Conservation (phyloP, 257 asterid genomes). For the Petunia axillaris region DNA sequence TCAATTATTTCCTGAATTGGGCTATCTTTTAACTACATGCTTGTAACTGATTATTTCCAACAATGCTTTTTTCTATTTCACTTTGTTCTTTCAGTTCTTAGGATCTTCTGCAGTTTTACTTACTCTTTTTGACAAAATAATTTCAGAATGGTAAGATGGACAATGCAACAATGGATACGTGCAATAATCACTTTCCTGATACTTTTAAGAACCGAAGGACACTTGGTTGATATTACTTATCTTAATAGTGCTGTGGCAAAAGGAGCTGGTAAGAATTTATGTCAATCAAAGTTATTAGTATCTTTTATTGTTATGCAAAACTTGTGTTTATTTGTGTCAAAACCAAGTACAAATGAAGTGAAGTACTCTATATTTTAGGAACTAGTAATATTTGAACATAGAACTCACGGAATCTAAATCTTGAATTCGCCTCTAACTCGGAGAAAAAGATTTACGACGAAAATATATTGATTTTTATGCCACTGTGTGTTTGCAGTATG, state of each 20-base stretch:
- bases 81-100: background rate
- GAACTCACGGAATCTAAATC: background rate
- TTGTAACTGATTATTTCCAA: too few relatives aligned
- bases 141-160: conserved; percentile 29
- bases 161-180: conserved; percentile 30
- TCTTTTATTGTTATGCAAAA: background rate
- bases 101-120: background rate
- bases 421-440: background rate
- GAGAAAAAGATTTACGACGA: background rate
- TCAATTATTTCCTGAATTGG: too few relatives aligned
- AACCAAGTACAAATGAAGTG: background rate
- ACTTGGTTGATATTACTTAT: conserved; percentile 41
- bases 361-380: background rate
- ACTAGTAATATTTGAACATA: background rate
- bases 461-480: conserved; percentile 4
- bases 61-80: background rate
- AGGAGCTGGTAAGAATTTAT: conserved; percentile 43
- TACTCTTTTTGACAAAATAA: background rate
- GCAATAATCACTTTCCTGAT: conserved; percentile 30
- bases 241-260: conserved; percentile 41
- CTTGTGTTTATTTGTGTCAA: background rate
- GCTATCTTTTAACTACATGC: too few relatives aligned
- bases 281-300: background rate
- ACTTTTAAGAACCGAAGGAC: conserved; percentile 36
- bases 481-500: conserved; percentile 25